A percentile compares a stretch with the other conserved stretches of the same genome.
These are phyloP conservation scores for Nigrospora oryzae DNA, from an alignment of 2,329 filamentous ascomycete genomes.

Conservation along the genomic window DNA sequence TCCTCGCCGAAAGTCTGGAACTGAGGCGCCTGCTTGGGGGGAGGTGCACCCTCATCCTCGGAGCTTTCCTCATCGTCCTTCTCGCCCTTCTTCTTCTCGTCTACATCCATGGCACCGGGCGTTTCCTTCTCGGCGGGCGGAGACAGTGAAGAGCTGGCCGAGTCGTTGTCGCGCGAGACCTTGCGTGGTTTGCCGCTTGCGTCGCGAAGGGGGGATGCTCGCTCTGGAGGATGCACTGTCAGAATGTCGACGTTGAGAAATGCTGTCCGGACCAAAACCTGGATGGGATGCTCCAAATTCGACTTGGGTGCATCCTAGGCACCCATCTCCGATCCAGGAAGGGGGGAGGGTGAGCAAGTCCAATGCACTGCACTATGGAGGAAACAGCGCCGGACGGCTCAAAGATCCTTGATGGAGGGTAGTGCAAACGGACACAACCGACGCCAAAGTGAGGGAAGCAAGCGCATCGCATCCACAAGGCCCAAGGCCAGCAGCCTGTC, in stretches of 20 bases:
- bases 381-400: too few species aligned
- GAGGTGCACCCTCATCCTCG: constrained; percentile 51
- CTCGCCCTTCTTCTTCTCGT: constrained; percentile 39
- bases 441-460: too few species aligned
- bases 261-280: too few species aligned
- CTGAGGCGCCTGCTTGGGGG: constrained; percentile 59
- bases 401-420: too few species aligned
- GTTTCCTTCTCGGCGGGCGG: constrained; percentile 42
- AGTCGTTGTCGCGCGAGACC: constrained; percentile 42
- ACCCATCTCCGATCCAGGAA: too few species aligned
- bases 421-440: too few species aligned
- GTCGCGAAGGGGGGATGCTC: constrained; percentile 45
- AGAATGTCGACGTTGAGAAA: neutral
- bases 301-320: too few species aligned
- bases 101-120: constrained; percentile 49
- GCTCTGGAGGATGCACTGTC: constrained; percentile 27
- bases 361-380: too few species aligned
- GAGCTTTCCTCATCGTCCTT: constrained; percentile 42
- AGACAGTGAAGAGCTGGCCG: constrained; percentile 49
- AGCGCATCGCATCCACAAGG: too few species aligned
- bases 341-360: too few species aligned
- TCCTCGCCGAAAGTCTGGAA: constrained; percentile 89
- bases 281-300: too few species aligned
- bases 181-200: constrained; percentile 37
- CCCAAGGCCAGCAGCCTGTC: too few species aligned